These are phyloP conservation scores for Solanum chiquidenum DNA, from an alignment of 257 asterid species.

Conservation along the genomic window DNA sequence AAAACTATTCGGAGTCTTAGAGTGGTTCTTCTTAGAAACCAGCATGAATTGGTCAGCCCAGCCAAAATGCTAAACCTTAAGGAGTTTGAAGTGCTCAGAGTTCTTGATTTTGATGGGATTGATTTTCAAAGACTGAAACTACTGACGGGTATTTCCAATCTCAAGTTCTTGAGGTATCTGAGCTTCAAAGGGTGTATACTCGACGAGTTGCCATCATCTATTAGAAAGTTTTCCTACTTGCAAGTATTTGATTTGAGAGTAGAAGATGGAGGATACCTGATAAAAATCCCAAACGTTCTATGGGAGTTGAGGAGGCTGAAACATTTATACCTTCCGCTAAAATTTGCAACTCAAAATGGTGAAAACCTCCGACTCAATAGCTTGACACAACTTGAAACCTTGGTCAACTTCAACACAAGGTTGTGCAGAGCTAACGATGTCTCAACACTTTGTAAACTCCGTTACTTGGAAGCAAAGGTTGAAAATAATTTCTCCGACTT, in stretches of 20 bases:
- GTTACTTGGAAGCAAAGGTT: conserved; percentile 21
- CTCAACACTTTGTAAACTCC: conserved; percentile 17
- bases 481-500: conserved; percentile 18
- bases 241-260: conserved; percentile 28
- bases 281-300: conserved; percentile 25
- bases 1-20: not conserved
- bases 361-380: conserved; percentile 14
- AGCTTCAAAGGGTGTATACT: conserved; percentile 25
- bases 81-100: conserved; percentile 8
- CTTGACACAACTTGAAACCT: conserved; percentile 21
- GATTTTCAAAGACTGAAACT: not conserved
- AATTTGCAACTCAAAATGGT: conserved; percentile 12
- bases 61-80: not conserved
- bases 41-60: not conserved
- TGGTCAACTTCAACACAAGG: conserved; percentile 29
- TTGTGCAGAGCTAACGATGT: conserved; percentile 20
- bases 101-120: conserved; percentile 18
- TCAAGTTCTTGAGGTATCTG: conserved; percentile 22
- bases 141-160: conserved; percentile 12
- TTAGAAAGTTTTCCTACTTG: conserved; percentile 16
- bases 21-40: not conserved
- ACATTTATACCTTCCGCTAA: conserved; percentile 30
- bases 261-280: not conserved
- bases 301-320: conserved; percentile 18
- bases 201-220: conserved; percentile 29